Conservation (phyloP, 2,329 filamentous ascomycete genomes). For the Aureobasidium pullulans region DNA sequence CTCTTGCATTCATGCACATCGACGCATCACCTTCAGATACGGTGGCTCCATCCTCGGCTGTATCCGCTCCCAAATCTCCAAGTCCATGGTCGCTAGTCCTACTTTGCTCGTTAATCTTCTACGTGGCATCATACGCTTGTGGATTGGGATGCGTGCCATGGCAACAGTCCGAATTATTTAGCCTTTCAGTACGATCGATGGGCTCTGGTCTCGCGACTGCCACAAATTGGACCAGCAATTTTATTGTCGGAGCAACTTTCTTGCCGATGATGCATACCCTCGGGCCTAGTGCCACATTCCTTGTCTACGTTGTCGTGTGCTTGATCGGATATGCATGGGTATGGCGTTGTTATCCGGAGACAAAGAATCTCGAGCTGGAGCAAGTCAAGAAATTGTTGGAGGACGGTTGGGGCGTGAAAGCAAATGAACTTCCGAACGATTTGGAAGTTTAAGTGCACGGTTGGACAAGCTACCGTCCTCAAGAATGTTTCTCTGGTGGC, state of each 20-base stretch:
- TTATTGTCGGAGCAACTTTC: slow-evolving; percentile 78
- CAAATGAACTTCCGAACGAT: background rate
- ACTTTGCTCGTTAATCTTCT: slow-evolving; percentile 68
- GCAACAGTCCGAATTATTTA: slow-evolving; percentile 88
- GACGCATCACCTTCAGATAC: slow-evolving; percentile 30
- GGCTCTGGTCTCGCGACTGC: slow-evolving; percentile 68
- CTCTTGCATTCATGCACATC: slow-evolving; percentile 63
- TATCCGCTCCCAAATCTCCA: slow-evolving; percentile 19
- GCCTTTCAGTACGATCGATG: slow-evolving; percentile 63
- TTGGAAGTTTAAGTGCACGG: background rate
- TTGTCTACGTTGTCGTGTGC: slow-evolving; percentile 69
- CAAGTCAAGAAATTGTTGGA: slow-evolving; percentile 66
- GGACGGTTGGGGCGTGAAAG: slow-evolving; percentile 57
- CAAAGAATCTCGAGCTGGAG: slow-evolving; percentile 70
- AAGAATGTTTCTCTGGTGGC: background rate
- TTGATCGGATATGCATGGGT: slow-evolving; percentile 58
- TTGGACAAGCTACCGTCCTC: background rate
- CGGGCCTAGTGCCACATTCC: slow-evolving; percentile 70
- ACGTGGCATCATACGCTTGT: slow-evolving; percentile 77
- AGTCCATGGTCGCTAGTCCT: slow-evolving; percentile 45
- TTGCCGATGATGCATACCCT: slow-evolving; percentile 75
- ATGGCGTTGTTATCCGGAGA: slow-evolving; percentile 77
- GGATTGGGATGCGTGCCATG: slow-evolving; percentile 90
- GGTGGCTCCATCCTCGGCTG: background rate
- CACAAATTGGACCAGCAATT: slow-evolving; percentile 85